phyloP scores from a whole-genome alignment of 768 basidiomycete genomes.

The Agrocybe praecox region DNA sequence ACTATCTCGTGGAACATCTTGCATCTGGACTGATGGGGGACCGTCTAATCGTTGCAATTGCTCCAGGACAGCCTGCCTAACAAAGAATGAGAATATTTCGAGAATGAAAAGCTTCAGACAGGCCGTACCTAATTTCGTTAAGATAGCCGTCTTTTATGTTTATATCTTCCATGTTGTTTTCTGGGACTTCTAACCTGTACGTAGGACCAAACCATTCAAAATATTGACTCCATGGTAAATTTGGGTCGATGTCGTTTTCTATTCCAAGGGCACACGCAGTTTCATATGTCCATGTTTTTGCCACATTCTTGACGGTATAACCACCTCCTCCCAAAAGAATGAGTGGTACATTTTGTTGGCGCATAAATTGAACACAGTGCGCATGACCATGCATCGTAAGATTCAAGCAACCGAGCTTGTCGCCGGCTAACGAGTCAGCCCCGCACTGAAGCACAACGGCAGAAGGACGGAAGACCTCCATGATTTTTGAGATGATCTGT shows the following conservation, averaged over 20 bases:
- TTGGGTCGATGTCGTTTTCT: slow-evolving; percentile 74
- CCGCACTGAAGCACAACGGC: slow-evolving; percentile 95
- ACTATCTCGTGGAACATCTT: slow-evolving; percentile 76
- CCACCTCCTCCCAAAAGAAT: slow-evolving; percentile 97
- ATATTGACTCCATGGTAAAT: slow-evolving; percentile 85
- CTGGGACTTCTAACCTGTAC: slow-evolving; percentile 88
- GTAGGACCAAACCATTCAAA: slow-evolving; percentile 98
- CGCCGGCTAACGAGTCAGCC: slow-evolving; percentile 92
- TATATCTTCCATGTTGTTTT: slow-evolving; percentile 94
- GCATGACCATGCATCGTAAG: slow-evolving; percentile 95
- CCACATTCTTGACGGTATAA: slow-evolving; percentile 96
- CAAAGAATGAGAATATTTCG: background rate
- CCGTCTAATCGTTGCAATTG: slow-evolving; percentile 48
- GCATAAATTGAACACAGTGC: slow-evolving; percentile 86
- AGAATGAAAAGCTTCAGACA: background rate
- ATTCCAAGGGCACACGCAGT: slow-evolving; percentile 91
- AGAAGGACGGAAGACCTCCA: slow-evolving; percentile 87
- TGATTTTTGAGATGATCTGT: slow-evolving; percentile 71
- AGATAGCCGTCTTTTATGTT: slow-evolving; percentile 83
- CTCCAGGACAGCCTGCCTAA: slow-evolving; percentile 39
- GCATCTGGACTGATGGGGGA: slow-evolving; percentile 87
- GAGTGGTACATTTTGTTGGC: slow-evolving; percentile 80
- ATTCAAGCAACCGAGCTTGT: slow-evolving; percentile 96
- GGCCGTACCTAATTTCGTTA: slow-evolving; percentile 71
- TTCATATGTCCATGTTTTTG: slow-evolving; percentile 94